Conservation (phyloP, 495 filamentous ascomycete species). For the Alectoria sarmentosa region DNA sequence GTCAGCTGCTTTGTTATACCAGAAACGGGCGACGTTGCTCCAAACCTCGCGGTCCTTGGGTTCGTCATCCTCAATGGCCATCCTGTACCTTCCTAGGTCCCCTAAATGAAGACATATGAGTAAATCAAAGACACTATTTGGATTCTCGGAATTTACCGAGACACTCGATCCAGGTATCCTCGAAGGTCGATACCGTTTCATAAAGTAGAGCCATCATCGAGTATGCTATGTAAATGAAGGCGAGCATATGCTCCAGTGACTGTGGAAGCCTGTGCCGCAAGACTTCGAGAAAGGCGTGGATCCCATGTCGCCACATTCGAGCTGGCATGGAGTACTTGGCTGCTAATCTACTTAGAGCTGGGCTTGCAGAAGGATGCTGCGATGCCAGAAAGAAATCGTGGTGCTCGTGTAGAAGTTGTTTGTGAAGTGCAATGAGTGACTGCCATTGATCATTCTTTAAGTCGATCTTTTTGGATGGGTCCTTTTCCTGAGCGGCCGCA, state of each 20-base stretch:
- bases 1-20: constrained; percentile 76
- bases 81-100: constrained; percentile 43
- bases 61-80: constrained; percentile 47
- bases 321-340: constrained; percentile 43
- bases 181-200: constrained; percentile 53
- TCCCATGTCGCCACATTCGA: constrained; percentile 47
- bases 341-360: constrained; percentile 33
- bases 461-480: constrained; percentile 22
- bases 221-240: constrained; percentile 48
- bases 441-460: constrained; percentile 40
- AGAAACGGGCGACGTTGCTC: constrained; percentile 67
- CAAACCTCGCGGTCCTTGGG: constrained; percentile 67
- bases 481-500: constrained; percentile 30
- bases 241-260: constrained; percentile 45
- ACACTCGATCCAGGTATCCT: constrained; percentile 88
- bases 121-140: background rate
- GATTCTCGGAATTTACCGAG: constrained; percentile 34
- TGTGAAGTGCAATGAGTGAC: constrained; percentile 35
- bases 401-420: constrained; percentile 38
- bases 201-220: constrained; percentile 46
- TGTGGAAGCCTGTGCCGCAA: constrained; percentile 38
- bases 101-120: constrained; percentile 5
- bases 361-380: constrained; percentile 42
- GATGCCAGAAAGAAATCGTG: constrained; percentile 46
- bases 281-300: constrained; percentile 44